Percentiles rank a stretch among this genome's conserved stretches.
Conservation (phyloP, 805 yeast species). For the Candida michaelii region DNA sequence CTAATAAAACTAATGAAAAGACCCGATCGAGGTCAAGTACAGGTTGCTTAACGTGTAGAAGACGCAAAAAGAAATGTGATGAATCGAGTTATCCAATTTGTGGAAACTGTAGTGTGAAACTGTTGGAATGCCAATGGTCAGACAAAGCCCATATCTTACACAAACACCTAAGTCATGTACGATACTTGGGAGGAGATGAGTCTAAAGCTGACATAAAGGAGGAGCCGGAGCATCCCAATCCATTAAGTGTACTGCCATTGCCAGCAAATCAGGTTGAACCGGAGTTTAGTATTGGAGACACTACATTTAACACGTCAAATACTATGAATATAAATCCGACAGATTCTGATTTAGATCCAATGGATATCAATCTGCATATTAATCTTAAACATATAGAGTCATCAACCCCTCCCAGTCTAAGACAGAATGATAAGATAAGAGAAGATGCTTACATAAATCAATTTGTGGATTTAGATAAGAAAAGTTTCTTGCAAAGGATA, state of each 20-base stretch:
- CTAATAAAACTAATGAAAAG: background rate
- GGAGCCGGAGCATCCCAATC: background rate
- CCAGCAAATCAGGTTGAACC: too few relatives aligned
- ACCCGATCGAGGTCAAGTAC: slow-evolving; percentile 26
- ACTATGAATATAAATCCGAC: too few relatives aligned
- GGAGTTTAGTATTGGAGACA: background rate
- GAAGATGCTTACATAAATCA: slow-evolving; percentile 4
- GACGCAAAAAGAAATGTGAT: slow-evolving; percentile 31
- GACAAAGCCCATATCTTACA: slow-evolving; percentile 21
- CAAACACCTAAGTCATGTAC: slow-evolving; percentile 22
- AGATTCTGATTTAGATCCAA: background rate
- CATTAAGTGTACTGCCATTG: background rate
- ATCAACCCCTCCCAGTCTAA: too few relatives aligned
- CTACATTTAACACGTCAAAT: too few relatives aligned
- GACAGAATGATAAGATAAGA: background rate
- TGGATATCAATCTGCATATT: background rate
- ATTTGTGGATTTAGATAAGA: slow-evolving; percentile 8
- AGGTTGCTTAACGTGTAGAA: slow-evolving; percentile 34
- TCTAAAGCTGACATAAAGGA: background rate
- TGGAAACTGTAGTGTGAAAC: slow-evolving; percentile 23
- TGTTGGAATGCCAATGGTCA: slow-evolving; percentile 30
- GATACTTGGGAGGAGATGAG: slow-evolving; percentile 20
- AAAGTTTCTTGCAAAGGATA: slow-evolving; percentile 25
- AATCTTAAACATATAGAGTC: too few relatives aligned
- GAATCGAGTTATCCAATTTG: slow-evolving; percentile 32